A percentile compares a stretch with the other conserved stretches of the same genome.
Conservation (phyloP, 2,329 filamentous ascomycete genomes). For the Cercospora sesami region DNA sequence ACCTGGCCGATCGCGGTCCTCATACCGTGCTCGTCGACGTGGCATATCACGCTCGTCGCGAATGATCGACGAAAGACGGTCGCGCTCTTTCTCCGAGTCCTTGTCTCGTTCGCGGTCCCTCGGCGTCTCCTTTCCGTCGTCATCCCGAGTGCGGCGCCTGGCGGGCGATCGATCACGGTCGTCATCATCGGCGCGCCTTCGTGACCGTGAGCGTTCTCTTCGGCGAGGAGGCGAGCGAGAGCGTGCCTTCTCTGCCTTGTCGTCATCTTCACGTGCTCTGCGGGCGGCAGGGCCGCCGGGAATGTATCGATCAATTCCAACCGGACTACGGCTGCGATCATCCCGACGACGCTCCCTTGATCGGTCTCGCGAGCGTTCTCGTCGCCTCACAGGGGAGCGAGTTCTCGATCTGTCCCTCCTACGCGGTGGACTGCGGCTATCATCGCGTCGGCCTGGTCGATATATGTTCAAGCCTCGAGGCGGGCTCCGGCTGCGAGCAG, state of each 20-base stretch:
- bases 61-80: slow-evolving; percentile 20
- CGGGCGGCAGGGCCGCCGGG: slow-evolving; percentile 36
- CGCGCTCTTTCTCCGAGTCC: slow-evolving; percentile 16
- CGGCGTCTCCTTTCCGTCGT: slow-evolving; percentile 26
- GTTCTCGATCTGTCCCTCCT: slow-evolving; percentile 27
- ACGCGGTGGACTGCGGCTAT: slow-evolving; percentile 32
- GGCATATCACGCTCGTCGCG: slow-evolving; percentile 22
- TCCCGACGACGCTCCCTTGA: slow-evolving; percentile 24
- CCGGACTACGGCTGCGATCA: slow-evolving; percentile 34
- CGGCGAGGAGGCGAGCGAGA: slow-evolving; percentile 14
- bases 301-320: slow-evolving; percentile 44
- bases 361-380: slow-evolving; percentile 20
- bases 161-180: slow-evolving; percentile 13
- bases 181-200: slow-evolving; percentile 34
- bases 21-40: slow-evolving; percentile 21
- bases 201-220: slow-evolving; percentile 19
- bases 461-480: slow-evolving; percentile 21
- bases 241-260: slow-evolving; percentile 16
- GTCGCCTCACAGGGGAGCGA: slow-evolving; percentile 24
- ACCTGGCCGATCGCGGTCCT: slow-evolving; percentile 35
- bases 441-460: slow-evolving; percentile 26
- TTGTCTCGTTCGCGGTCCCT: slow-evolving; percentile 25
- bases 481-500: slow-evolving; percentile 25
- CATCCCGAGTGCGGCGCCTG: slow-evolving; percentile 17
- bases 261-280: slow-evolving; percentile 20